Base-by-base conservation (phyloP, 257 asterid genomes). In the Jacaranda copaia region DNA sequence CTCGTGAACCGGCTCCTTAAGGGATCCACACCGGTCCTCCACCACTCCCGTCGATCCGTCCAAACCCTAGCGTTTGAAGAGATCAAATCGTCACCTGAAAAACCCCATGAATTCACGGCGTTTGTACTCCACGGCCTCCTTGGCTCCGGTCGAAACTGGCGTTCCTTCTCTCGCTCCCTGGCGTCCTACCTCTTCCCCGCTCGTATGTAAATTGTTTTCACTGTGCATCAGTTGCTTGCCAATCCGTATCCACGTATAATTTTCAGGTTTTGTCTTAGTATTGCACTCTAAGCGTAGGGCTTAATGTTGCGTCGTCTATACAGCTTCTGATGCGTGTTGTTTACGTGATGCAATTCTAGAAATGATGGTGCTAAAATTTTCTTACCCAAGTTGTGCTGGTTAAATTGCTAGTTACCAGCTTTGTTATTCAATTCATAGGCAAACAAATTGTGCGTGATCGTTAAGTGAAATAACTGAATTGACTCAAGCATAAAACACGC, bases 61-160 rank as follows among this genome's bases (percentile, higher is more conserved):
- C 90, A 86, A 77, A 91, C 97, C 88, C 82, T 93, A 71, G 97
- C 97, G 52, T 91, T 75, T 79, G 97, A 93, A 56, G 97, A 93
- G 84, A 74, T 93, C 68, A 82, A 80, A 43, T 83, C 92, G 10
- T 66, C 86, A 11, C 86, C 88, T 15, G 90, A 83, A 12, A 78
- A 82, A 15, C 94, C 91, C 11, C 83, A 76, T 75, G 66, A 85
- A 53, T 83, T 77, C 88, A 91, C 99, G 45, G 98, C 98, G 46
- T 85, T 96, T 53, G 86, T 96, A 42, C 85, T 96, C 80, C 99
- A 96, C 68, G 97, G 99, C 68, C 95, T 96, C 78, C 89, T 91
- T 65, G 98, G 98, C 57, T 93, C 99, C 63, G 91, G 88, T 45
- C 97, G 98, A 45, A 96, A 93, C 82, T 96, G 99, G 99, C 95